A percentile compares a stretch with the other conserved stretches of the same genome.
Conservation (phyloP, 176 grass and related monocot species). For the Carex scoparia region DNA sequence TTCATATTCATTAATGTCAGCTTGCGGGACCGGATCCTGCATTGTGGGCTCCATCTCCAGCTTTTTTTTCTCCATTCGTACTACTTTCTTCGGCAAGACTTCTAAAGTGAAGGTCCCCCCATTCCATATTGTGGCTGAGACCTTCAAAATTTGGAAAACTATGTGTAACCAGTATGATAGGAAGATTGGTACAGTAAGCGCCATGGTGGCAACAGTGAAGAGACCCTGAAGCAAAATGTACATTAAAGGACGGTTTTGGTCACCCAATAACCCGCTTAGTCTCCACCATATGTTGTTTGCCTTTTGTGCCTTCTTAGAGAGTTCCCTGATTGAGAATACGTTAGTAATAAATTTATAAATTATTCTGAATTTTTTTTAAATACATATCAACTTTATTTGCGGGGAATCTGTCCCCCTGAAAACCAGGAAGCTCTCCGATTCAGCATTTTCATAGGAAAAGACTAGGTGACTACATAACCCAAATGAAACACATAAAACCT, state of each 20-base stretch:
- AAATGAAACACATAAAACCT: not conserved
- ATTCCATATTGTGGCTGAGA: slow-evolving; percentile 78
- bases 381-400: not conserved
- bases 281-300: slow-evolving; percentile 98
- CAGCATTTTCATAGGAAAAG: not conserved
- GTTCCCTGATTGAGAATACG: slow-evolving; percentile 45
- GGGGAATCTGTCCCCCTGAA: not conserved
- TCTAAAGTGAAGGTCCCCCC: slow-evolving; percentile 93
- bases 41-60: slow-evolving; percentile 57
- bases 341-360: not conserved
- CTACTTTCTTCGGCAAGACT: slow-evolving; percentile 70
- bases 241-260: slow-evolving; percentile 83
- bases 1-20: not conserved
- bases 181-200: slow-evolving; percentile 81
- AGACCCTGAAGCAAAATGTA: slow-evolving; percentile 75
- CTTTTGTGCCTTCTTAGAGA: slow-evolving; percentile 98
- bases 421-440: not conserved
- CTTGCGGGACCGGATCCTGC: not conserved
- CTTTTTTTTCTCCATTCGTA: slow-evolving; percentile 79
- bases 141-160: slow-evolving; percentile 82
- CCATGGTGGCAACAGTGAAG: slow-evolving; percentile 83
- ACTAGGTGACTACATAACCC: not conserved
- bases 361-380: not conserved
- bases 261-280: slow-evolving; percentile 77
- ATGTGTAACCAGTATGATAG: slow-evolving; percentile 77